A percentile compares a stretch with the other conserved stretches of the same genome.
Conservation (phyloP, 805 yeast genomes). For the Clavispora fructus region DNA sequence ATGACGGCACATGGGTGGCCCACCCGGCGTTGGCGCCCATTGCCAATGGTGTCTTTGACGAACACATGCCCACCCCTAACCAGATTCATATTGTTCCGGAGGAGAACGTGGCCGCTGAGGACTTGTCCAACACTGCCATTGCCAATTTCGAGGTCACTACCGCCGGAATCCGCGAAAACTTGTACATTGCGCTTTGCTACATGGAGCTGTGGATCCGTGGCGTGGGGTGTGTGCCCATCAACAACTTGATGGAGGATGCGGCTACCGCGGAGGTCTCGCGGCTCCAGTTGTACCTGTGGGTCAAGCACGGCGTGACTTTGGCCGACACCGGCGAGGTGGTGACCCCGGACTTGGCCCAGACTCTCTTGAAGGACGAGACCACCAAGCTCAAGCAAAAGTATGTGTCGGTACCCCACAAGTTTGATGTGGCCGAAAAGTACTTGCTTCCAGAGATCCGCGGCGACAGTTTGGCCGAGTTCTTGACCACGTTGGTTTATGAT, state of each 20-base stretch:
- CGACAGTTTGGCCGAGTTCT: constrained; percentile 14
- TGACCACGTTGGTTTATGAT: constrained; percentile 19
- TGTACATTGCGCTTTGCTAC: constrained; percentile 18
- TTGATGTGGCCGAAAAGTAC: constrained; percentile 14
- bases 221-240: constrained; percentile 19
- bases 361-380: constrained; percentile 13
- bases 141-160: constrained; percentile 11
- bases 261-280: constrained; percentile 22
- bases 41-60: constrained; percentile 15
- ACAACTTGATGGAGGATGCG: constrained; percentile 20
- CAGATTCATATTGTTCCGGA: constrained; percentile 14
- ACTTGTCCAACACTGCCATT: constrained; percentile 13
- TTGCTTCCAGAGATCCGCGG: constrained; percentile 17
- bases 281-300: constrained; percentile 18
- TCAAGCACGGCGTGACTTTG: constrained; percentile 13
- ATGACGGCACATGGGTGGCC: constrained; percentile 22
- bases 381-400: constrained; percentile 4
- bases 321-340: constrained; percentile 8
- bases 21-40: constrained; percentile 18
- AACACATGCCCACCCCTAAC: constrained; percentile 20
- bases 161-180: constrained; percentile 16
- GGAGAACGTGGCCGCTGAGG: constrained; percentile 9
- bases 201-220: constrained; percentile 20
- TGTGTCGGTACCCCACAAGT: constrained; percentile 7
- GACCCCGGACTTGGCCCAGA: constrained; percentile 11